These are phyloP conservation scores for Iodosphaeria phyllophila DNA, from an alignment of 2,329 filamentous ascomycete species.

Conservation along the genomic window DNA sequence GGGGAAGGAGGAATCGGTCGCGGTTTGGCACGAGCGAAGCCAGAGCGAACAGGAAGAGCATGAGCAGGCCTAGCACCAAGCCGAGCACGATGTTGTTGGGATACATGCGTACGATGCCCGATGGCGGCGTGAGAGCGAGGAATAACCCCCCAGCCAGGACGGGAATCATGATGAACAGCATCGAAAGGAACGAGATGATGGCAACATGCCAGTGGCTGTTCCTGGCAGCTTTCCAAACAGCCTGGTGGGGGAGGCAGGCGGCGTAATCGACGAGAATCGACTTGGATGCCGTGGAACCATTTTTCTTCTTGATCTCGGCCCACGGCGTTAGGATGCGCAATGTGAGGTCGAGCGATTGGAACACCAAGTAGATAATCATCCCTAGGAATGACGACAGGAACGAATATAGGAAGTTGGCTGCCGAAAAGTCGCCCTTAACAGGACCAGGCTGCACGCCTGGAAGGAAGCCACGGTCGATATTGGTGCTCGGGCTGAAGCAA, in stretches of 20 bases:
- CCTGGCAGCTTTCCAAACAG: conserved; percentile 33
- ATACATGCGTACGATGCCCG: conserved; percentile 41
- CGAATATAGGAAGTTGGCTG: conserved; percentile 74
- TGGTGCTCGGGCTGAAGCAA: conserved; percentile 54
- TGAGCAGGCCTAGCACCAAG: conserved; percentile 51
- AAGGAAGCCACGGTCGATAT: conserved; percentile 50
- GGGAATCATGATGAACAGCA: conserved; percentile 43
- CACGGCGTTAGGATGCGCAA: conserved; percentile 52
- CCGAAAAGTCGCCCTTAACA: conserved; percentile 49
- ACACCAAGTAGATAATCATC: conserved; percentile 45
- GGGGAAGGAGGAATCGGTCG: conserved; percentile 46
- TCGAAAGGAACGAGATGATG: conserved; percentile 36
- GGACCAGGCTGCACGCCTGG: conserved; percentile 47
- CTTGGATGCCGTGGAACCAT: conserved; percentile 40
- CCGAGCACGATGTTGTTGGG: conserved; percentile 58
- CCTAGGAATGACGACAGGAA: conserved; percentile 55
- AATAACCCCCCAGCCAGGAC: conserved; percentile 53
- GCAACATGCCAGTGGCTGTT: conserved; percentile 50
- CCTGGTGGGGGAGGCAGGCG: conserved; percentile 42
- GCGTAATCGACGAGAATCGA: conserved; percentile 56
- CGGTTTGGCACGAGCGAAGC: conserved; percentile 41
- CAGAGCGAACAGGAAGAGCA: conserved; percentile 49
- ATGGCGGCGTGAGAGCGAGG: conserved; percentile 46
- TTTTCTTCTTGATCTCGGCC: conserved; percentile 36
- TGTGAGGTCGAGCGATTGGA: conserved; percentile 47